These are phyloP conservation scores for Gossypium stocksii DNA, from an alignment of 345 rosid genomes.

Conservation along the genomic window DNA sequence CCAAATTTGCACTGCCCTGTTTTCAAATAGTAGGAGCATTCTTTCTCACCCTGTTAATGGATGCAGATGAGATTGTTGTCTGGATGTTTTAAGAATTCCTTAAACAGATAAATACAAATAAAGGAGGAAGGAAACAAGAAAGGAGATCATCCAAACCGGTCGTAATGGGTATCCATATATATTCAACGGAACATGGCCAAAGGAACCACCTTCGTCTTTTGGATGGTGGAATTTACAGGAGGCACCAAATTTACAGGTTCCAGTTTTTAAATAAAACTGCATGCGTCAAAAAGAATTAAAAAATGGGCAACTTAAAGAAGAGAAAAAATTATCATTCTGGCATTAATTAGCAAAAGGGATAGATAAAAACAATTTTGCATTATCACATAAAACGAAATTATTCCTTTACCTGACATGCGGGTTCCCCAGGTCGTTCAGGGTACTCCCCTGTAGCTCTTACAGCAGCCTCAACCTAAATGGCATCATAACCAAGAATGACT, in stretches of 20 bases:
- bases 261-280: constrained; percentile 86
- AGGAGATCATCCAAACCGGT: constrained; percentile 42
- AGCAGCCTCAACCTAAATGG: constrained; percentile 58
- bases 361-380: neutral
- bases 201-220: constrained; percentile 64
- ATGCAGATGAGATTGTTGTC: constrained; percentile 19
- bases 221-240: constrained; percentile 98
- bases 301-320: neutral
- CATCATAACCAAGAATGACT: constrained; percentile 8
- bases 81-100: neutral
- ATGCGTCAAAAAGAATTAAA: neutral
- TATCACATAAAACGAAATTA: neutral
- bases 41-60: constrained; percentile 70
- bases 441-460: constrained; percentile 82
- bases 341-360: neutral
- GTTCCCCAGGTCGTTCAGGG: constrained; percentile 84
- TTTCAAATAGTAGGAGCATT: constrained; percentile 90
- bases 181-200: constrained; percentile 60
- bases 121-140: constrained; percentile 1
- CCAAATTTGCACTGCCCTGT: constrained; percentile 98
- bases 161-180: constrained; percentile 74
- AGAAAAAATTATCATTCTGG: neutral
- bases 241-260: constrained; percentile 91
- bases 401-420: constrained; percentile 65
- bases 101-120: neutral